Conservation (phyloP, 345 rosid species). For the Camelina hispida region DNA sequence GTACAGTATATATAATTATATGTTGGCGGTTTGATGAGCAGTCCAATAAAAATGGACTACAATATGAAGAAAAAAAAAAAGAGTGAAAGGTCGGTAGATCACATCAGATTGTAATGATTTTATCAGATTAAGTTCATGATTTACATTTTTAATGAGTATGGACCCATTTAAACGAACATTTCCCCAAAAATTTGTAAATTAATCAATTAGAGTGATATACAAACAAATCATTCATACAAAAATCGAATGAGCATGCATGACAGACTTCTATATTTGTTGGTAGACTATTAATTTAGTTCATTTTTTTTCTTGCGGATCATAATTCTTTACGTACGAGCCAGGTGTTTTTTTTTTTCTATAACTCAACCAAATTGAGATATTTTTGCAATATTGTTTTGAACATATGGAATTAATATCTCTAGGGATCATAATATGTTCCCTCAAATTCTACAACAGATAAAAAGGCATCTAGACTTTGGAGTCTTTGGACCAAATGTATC, state of each 20-base stretch:
- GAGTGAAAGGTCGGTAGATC: conserved; percentile 64
- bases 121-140: conserved; percentile 57
- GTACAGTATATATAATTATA: conserved; percentile 27
- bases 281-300: not conserved
- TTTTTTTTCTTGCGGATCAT: not conserved
- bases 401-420: conserved; percentile 9
- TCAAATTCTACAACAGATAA: conserved; percentile 9
- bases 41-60: conserved; percentile 40
- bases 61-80: conserved; percentile 2
- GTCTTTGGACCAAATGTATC: conserved; percentile 27
- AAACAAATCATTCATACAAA: not conserved
- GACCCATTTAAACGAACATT: conserved; percentile 33
- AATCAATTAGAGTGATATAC: not conserved
- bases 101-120: conserved; percentile 69
- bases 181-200: not conserved
- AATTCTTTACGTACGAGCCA: not conserved
- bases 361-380: conserved; percentile 1
- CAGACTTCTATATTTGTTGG: not conserved
- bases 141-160: conserved; percentile 41
- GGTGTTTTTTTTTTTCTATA: not conserved
- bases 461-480: conserved; percentile 17
- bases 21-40: conserved; percentile 42
- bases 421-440: not conserved
- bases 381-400: not conserved
- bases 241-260: not conserved